phyloP scores from a whole-genome alignment of 768 basidiomycete genomes.

The Amanita subjunquillea region DNA sequence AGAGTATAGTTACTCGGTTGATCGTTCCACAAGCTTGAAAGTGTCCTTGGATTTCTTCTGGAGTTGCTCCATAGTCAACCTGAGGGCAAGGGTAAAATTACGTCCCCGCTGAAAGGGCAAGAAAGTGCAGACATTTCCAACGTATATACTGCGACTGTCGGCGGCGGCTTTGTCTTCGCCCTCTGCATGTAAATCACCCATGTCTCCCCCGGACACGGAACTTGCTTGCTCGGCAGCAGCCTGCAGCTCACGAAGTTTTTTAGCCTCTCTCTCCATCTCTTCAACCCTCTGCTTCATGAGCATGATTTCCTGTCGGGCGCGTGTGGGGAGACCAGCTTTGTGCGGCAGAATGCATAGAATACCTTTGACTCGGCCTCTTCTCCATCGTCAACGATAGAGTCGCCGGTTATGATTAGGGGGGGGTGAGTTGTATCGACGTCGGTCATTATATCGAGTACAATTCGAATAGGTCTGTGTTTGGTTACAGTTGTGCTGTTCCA shows the following conservation, averaged over 20 bases:
- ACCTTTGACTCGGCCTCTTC: conserved; percentile 62
- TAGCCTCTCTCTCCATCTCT: conserved; percentile 89
- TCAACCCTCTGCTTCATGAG: conserved; percentile 89
- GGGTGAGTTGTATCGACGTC: conserved; percentile 39
- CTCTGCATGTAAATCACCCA: conserved; percentile 46
- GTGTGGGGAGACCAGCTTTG: conserved; percentile 10
- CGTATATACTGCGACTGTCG: conserved; percentile 83
- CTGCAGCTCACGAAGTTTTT: conserved; percentile 79
- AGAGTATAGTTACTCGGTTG: conserved; percentile 97
- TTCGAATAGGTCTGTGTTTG: conserved; percentile 11
- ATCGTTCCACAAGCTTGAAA: conserved; percentile 98
- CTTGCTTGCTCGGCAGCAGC: conserved; percentile 60
- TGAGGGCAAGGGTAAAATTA: conserved; percentile 19
- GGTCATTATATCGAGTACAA: conserved; percentile 32
- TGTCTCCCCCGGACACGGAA: conserved; percentile 34
- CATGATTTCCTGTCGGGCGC: conserved; percentile 58
- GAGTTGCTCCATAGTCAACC: conserved; percentile 97
- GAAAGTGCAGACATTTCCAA: conserved; percentile 78
- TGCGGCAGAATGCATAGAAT: conserved; percentile 6
- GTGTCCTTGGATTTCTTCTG: conserved; percentile 95
- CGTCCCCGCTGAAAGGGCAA: conserved; percentile 7
- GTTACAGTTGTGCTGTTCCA: neutral
- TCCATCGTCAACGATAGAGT: conserved; percentile 40
- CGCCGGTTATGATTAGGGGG: conserved; percentile 21
- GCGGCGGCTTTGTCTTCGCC: conserved; percentile 75